Conservation (phyloP, 2,329 filamentous ascomycete genomes). For the Colletotrichum siamense region DNA sequence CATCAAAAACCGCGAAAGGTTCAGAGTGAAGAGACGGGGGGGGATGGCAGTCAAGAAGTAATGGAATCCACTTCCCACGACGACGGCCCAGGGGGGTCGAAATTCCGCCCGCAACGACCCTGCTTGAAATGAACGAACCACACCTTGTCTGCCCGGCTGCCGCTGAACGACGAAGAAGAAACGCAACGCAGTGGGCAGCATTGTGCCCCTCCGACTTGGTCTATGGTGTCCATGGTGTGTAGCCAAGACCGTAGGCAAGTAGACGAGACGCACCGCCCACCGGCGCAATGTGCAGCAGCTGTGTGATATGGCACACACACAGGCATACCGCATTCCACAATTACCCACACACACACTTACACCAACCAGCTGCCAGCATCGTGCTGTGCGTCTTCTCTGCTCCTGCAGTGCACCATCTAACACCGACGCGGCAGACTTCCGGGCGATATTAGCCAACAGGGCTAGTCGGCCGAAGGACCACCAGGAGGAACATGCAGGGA, state of each 20-base stretch:
- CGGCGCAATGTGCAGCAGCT: background rate
- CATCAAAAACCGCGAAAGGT: background rate
- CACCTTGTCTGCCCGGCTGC: background rate
- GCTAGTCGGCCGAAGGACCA: background rate
- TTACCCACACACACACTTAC: background rate
- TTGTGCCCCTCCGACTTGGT: background rate
- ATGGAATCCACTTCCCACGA: background rate
- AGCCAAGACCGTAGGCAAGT: background rate
- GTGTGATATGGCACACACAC: background rate
- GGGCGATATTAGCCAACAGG: background rate
- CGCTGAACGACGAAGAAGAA: background rate
- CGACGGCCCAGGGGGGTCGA: background rate
- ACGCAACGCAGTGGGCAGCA: constrained; percentile 6
- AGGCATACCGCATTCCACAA: background rate
- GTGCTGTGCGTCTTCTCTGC: background rate
- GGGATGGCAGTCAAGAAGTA: background rate
- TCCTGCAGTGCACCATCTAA: background rate
- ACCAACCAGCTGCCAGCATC: background rate
- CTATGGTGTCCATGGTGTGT: background rate
- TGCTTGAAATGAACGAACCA: background rate
- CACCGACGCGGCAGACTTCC: background rate
- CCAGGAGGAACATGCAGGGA: background rate
- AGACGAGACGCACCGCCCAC: background rate
- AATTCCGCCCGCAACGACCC: background rate
- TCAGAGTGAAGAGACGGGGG: background rate